Base-by-base conservation (phyloP, 352 stramenopile genomes). In the Pythium angustatum region DNA sequence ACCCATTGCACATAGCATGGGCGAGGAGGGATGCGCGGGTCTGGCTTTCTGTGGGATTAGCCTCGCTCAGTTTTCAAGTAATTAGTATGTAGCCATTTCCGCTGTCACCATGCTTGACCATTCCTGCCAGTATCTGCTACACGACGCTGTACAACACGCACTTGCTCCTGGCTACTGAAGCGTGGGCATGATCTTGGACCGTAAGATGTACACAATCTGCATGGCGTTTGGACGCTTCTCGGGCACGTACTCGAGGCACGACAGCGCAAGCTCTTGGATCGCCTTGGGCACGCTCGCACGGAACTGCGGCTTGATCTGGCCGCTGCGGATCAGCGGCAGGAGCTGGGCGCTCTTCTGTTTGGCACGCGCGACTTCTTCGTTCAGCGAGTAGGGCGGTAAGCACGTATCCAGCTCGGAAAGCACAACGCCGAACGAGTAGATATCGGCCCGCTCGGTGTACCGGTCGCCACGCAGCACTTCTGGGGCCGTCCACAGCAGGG, bases 401-500 rank as follows among this genome's bases (percentile, higher is more conserved):
- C 62, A 76, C 44, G 56, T 63, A 24, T 63, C 56, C 26, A 63
- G 28, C 9, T 63, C 56, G 5, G 56, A 56, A 7, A 63, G 33
- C 15, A 63, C 44, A 14, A 63, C 24, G 22, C 56, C 56, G 33
- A 50, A 63, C 30, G 56, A 63, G 31, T 85, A 94, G 63, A 84
- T 90, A 57, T 94, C 86, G 19, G 90, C 77, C n/a, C 71, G 67
- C 41, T 71, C 44, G n/a, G 72, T 70, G 66, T 94, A 90, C n/a
- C 58, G 62, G 31, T 76, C 60, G 19, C 76, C 78, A 19, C 60
- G 36, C 17, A 95, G 65, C 11, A 94, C 63, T 54, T 96, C 87
- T 0, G 85, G 87, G 0, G 87, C 85, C 6, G 83, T 89, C 75
- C 90, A 96, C 28, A 86, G 81, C 19, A 81, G 72, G 17, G 87